A percentile compares a stretch with the other conserved stretches of the same genome.
Conservation (phyloP, 2,329 filamentous ascomycete species). For the Sarocladiaceae sp. region DNA sequence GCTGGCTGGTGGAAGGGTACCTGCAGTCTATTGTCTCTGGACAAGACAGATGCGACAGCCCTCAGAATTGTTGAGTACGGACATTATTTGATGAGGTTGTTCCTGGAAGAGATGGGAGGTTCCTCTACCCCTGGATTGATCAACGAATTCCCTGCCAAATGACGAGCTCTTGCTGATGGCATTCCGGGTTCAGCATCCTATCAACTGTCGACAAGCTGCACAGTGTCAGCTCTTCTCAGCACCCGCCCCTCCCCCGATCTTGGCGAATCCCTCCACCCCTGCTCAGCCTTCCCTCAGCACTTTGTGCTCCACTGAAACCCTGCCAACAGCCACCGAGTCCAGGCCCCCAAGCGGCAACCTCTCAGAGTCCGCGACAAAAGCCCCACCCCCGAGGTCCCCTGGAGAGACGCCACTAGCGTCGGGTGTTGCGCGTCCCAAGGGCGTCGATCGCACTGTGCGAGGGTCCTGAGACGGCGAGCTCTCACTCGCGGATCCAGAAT, state of each 20-base stretch:
- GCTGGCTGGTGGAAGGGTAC: not conserved
- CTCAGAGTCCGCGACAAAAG: not conserved
- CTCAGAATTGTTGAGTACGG: not conserved
- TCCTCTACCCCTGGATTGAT: too few species aligned
- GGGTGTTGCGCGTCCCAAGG: constrained; percentile 6
- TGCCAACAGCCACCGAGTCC: not conserved
- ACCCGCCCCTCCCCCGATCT: not conserved
- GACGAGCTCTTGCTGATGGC: too few species aligned
- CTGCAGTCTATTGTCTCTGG: not conserved
- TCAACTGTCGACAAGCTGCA: too few species aligned
- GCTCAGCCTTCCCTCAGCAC: not conserved
- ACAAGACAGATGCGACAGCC: not conserved
- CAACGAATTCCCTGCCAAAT: too few species aligned
- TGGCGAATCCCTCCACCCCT: not conserved
- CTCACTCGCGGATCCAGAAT: not conserved
- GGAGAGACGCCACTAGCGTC: constrained; percentile 8
- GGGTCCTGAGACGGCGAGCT: not conserved
- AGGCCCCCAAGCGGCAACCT: not conserved
- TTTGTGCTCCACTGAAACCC: not conserved
- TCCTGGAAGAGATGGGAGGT: too few species aligned
- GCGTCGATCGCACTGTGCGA: constrained; percentile 6
- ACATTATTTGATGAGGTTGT: too few species aligned
- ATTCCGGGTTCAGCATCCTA: too few species aligned
- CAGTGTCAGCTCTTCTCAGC: too few species aligned
- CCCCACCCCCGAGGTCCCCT: constrained; percentile 2